A percentile compares a stretch with the other conserved stretches of the same genome.
phyloP scores from a whole-genome alignment of 2,329 filamentous ascomycete genomes.

The Colletotrichum tamarilloi region DNA sequence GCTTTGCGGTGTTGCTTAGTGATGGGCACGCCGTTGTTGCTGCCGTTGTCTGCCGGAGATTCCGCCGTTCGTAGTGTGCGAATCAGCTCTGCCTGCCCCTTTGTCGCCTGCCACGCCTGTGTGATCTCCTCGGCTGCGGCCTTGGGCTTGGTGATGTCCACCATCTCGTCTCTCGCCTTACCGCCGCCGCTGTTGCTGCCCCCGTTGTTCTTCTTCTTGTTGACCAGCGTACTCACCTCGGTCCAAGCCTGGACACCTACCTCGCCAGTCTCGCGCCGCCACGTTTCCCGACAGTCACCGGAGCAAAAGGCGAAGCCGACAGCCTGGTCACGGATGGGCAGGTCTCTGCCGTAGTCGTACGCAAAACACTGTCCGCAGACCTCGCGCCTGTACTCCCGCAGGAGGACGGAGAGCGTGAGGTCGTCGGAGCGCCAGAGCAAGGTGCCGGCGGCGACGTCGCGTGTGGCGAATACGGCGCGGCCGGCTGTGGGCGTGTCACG shows the following conservation, averaged over 20 bases:
- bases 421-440: slow-evolving; percentile 30
- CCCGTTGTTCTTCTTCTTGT: background rate
- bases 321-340: slow-evolving; percentile 13
- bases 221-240: slow-evolving; percentile 24
- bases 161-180: slow-evolving; percentile 14
- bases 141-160: slow-evolving; percentile 2
- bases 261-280: slow-evolving; percentile 16
- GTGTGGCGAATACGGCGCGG: slow-evolving; percentile 28
- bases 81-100: slow-evolving; percentile 21
- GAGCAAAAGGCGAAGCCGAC: slow-evolving; percentile 32
- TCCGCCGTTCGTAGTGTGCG: slow-evolving; percentile 9
- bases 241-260: slow-evolving; percentile 27
- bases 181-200: background rate
- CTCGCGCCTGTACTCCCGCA: slow-evolving; percentile 31
- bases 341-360: slow-evolving; percentile 26
- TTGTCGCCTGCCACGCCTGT: slow-evolving; percentile 6
- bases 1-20: slow-evolving; percentile 27
- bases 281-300: background rate
- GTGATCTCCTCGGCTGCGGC: slow-evolving; percentile 7
- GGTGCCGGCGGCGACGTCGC: background rate
- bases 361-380: slow-evolving; percentile 29
- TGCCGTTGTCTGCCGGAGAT: background rate
- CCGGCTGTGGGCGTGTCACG: slow-evolving; percentile 27
- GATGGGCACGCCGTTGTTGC: background rate
- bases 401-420: slow-evolving; percentile 19